Conservation (phyloP, 1,284 basidiomycete species). For the Xerocomus cyaneibrunnescens region DNA sequence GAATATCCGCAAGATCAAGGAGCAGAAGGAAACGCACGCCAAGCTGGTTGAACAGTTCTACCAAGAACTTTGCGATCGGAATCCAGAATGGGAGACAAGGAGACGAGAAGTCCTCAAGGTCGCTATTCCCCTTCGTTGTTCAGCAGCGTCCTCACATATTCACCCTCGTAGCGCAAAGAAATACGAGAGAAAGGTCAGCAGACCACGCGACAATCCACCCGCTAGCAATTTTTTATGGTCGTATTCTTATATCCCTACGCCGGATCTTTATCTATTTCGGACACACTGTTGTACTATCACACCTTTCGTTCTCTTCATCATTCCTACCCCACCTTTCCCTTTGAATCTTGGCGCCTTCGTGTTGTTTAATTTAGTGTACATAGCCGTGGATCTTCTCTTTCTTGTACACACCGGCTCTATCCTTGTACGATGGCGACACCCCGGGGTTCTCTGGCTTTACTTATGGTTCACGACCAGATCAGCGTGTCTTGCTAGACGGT, state of each 20-base stretch:
- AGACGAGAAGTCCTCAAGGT: constrained; percentile 45
- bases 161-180: constrained; percentile 28
- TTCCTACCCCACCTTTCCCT: neutral
- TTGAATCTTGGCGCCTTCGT: neutral
- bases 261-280: constrained; percentile 17
- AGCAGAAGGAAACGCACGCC: constrained; percentile 35
- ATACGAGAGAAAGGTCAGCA: constrained; percentile 28
- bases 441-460: neutral
- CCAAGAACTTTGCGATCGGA: constrained; percentile 50
- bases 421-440: constrained; percentile 17
- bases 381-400: constrained; percentile 4
- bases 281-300: constrained; percentile 31
- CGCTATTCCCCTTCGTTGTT: constrained; percentile 11
- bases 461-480: neutral
- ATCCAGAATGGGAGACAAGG: constrained; percentile 64
- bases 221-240: constrained; percentile 25
- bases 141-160: constrained; percentile 6
- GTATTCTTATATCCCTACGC: constrained; percentile 32
- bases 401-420: neutral
- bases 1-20: constrained; percentile 32
- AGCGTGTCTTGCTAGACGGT: neutral
- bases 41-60: constrained; percentile 47
- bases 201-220: constrained; percentile 15
- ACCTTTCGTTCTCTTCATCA: constrained; percentile 4
- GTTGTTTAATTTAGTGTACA: constrained; percentile 14